Evolutionary conservation across 2,329 filamentous ascomycete species (phyloP).

Genomic region (Sporothrix humicola): DNA sequence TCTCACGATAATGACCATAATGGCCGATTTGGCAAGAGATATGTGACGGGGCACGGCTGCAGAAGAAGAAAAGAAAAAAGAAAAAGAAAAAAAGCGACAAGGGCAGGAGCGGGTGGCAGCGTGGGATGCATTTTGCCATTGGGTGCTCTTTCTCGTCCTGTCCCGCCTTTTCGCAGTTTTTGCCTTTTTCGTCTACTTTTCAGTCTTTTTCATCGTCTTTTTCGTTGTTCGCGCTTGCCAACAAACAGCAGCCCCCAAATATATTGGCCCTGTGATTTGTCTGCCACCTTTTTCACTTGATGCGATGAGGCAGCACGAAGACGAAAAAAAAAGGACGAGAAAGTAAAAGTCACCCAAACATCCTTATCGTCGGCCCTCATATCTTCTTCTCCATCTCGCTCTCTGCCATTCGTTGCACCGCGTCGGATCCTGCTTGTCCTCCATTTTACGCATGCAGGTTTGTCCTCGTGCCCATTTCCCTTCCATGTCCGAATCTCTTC

Average conservation of each 20-base stretch:
- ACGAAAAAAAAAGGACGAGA: not conserved
- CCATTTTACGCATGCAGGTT: conserved; percentile 18
- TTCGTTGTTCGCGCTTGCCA: conserved; percentile 13
- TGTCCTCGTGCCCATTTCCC: conserved; percentile 25
- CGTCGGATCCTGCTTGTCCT: conserved; percentile 2
- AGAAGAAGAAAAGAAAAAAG: no score
- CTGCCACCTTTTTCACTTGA: not conserved
- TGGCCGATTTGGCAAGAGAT: conserved; percentile 23
- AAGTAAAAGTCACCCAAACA: not conserved
- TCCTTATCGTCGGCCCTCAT: not conserved
- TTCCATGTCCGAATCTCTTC: not conserved
- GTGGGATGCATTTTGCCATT: conserved; percentile 4
- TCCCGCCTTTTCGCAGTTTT: not conserved
- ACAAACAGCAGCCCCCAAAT: not conserved
- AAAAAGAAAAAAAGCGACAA: not conserved
- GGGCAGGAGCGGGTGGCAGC: conserved; percentile 18
- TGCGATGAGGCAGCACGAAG: conserved; percentile 23
- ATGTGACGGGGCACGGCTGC: not conserved
- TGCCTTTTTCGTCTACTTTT: not conserved
- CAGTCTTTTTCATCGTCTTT: not conserved
- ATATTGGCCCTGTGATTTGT: conserved; percentile 2
- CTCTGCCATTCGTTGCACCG: not conserved
- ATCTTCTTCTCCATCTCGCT: not conserved
- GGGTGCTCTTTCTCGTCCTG: not conserved
- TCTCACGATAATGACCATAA: conserved; percentile 21